A percentile compares a stretch with the other conserved stretches of the same genome.
phyloP scores from a whole-genome alignment of 2,329 filamentous ascomycete genomes.

The Phaeosphaeriaceae sp. region DNA sequence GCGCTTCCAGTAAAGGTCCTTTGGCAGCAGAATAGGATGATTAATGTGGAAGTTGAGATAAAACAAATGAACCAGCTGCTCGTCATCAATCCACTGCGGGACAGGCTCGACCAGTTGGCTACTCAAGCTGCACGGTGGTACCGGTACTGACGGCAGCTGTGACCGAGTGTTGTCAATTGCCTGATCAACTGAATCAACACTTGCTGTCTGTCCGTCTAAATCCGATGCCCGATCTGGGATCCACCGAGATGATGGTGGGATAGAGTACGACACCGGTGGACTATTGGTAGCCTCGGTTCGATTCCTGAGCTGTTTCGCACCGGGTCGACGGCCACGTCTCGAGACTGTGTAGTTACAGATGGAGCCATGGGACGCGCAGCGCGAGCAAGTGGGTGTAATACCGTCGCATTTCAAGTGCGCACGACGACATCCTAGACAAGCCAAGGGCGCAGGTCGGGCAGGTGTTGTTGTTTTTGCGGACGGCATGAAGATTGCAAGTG shows the following conservation, averaged over 20 bases:
- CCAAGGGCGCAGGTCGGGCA: conserved; percentile 34
- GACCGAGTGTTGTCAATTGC: too few species aligned
- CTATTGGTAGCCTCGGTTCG: too few species aligned
- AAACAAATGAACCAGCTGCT: conserved; percentile 54
- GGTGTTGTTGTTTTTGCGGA: too few species aligned
- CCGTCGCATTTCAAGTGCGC: conserved; percentile 58
- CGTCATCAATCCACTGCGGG: conserved; percentile 13
- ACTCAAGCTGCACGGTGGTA: too few species aligned
- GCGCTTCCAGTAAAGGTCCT: conserved; percentile 48
- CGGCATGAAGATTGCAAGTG: too few species aligned
- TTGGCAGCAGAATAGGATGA: conserved; percentile 60
- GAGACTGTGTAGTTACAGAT: conserved; percentile 55
- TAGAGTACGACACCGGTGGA: too few species aligned
- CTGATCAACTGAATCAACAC: too few species aligned
- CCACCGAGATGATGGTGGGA: too few species aligned
- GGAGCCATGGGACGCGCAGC: conserved; percentile 48
- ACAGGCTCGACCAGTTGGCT: too few species aligned
- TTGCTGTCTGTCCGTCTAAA: not conserved
- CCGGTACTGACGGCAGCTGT: too few species aligned
- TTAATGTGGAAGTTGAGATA: conserved; percentile 59
- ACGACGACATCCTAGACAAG: conserved; percentile 57
- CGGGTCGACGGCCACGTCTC: conserved; percentile 50
- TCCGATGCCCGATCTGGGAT: too few species aligned
- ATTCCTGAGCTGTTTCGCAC: conserved; percentile 27
- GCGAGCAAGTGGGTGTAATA: conserved; percentile 50